Base-by-base conservation (phyloP, 495 filamentous ascomycete species). In the Glonium stellatum region DNA sequence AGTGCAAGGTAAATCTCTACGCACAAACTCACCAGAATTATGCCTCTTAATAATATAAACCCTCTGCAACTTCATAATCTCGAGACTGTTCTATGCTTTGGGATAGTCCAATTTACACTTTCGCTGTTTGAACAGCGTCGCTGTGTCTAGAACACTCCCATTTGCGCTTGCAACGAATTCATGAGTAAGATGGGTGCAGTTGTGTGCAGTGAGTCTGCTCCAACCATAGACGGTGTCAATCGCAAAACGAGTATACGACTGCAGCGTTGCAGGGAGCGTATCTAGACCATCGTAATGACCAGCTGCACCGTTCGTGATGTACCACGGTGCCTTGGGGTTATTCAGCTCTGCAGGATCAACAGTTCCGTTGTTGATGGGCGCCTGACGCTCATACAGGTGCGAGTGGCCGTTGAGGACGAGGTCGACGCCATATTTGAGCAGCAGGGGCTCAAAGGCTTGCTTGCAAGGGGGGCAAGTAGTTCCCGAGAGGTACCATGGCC, bases 301-400 rank as follows among this genome's bases (percentile, higher is more conserved):
- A 9, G 59, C 63, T 15, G 54, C 60, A 47, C 63, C 63, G 35
- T 62, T 63, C 34, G 51, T 59, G 27, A 66, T 66, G 37, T 66
- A 66, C 59, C 59, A 62, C 11, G 63, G 63, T 36, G 15, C 54
- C 4, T 4, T 27, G n/a, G 63, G 63, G 50, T 66, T 66, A 49
- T 66, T 55, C 18, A 63, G 39, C 22, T 46, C 63, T 0, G 25
- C 39, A 1, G 60, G 63, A 50, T 66, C 63, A 4, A 54, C 5
- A 52, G 72, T 73, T 39, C 70, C 71, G 9, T 22, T 37, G 35
- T 66, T 67, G 8, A 80, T 56, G 10, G 77, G 76, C 58, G 58
- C 76, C 21, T 77, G 21, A 34, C 50, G 55, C 48, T 76, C 71
- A 51, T 69, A 76, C 65, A 63, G 73, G 50, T 73, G 71, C 34